Conservation (phyloP, 148 eudicot genomes). For the Amaranthus hypochondriacus region DNA sequence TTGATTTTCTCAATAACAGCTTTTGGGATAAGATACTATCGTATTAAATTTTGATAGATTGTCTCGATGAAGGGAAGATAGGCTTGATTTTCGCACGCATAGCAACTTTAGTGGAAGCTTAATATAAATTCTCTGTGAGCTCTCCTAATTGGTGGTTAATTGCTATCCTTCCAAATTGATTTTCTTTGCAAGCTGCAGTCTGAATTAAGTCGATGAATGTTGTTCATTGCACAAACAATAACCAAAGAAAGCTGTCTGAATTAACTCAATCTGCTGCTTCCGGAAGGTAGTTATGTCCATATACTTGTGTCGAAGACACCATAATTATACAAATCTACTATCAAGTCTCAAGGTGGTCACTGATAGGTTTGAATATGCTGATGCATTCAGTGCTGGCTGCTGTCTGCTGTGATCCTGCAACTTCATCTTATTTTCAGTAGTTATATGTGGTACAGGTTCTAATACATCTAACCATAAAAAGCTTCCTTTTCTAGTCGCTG, state of each 20-base stretch:
- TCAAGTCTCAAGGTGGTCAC: neutral
- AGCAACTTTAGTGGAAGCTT: too few species aligned
- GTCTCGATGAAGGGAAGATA: too few species aligned
- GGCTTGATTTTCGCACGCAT: too few species aligned
- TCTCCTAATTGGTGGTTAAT: neutral
- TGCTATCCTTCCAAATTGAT: neutral
- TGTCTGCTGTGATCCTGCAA: neutral
- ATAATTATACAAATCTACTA: too few species aligned
- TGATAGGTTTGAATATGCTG: neutral
- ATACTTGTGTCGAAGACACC: neutral
- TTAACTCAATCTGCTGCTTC: neutral
- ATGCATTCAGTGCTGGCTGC: neutral
- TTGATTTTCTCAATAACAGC: neutral
- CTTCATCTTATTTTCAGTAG: too few species aligned
- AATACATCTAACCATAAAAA: neutral
- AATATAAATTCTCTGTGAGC: neutral
- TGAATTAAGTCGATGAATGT: too few species aligned
- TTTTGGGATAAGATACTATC: neutral
- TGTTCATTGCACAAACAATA: too few species aligned
- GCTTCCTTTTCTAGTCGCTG: neutral
- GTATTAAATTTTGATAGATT: too few species aligned
- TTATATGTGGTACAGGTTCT: too few species aligned
- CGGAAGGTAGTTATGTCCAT: neutral
- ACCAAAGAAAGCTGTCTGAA: too few species aligned
- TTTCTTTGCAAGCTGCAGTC: neutral